Evolutionary conservation across 1,139 yeast genomes (phyloP).

Genomic region (Geotrichum bryndzae): DNA sequence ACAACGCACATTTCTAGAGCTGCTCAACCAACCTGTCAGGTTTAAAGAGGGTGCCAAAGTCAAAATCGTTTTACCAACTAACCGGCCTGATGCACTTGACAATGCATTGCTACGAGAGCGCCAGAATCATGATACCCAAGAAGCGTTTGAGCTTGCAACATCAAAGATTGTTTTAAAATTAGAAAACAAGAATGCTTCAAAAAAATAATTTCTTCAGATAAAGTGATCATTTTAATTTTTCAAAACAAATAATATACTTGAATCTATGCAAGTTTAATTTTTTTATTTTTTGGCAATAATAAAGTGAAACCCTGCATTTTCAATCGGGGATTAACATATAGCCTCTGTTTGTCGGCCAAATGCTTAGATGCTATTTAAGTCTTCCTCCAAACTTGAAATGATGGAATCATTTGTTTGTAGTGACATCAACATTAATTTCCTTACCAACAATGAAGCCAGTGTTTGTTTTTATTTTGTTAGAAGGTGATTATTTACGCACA

Average conservation of each 20-base stretch:
- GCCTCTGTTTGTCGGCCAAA: no score
- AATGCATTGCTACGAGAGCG: slow-evolving; percentile 95
- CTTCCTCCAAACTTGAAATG: no score
- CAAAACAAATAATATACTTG: neutral
- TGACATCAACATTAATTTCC: no score
- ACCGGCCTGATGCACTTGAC: slow-evolving; percentile 89
- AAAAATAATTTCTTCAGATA: slow-evolving; percentile 85
- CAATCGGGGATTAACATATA: no score
- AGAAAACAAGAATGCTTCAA: slow-evolving; percentile 87
- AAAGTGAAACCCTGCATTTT: no score
- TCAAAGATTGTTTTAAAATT: slow-evolving; percentile 95
- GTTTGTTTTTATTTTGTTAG: no score
- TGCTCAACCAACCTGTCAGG: slow-evolving; percentile 92
- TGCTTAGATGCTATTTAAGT: no score
- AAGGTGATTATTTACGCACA: no score
- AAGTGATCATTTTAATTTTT: neutral
- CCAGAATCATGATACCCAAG: slow-evolving; percentile 95
- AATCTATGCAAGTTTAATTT: no score
- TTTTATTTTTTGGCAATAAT: no score
- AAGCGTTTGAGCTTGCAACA: slow-evolving; percentile 94
- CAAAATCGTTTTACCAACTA: slow-evolving; percentile 94
- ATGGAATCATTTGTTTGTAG: no score
- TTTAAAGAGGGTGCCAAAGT: slow-evolving; percentile 93
- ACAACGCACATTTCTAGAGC: slow-evolving; percentile 96
- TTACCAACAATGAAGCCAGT: no score